Conservation (phyloP, 129 eudicot species). For the Flaveria sonorensis region DNA sequence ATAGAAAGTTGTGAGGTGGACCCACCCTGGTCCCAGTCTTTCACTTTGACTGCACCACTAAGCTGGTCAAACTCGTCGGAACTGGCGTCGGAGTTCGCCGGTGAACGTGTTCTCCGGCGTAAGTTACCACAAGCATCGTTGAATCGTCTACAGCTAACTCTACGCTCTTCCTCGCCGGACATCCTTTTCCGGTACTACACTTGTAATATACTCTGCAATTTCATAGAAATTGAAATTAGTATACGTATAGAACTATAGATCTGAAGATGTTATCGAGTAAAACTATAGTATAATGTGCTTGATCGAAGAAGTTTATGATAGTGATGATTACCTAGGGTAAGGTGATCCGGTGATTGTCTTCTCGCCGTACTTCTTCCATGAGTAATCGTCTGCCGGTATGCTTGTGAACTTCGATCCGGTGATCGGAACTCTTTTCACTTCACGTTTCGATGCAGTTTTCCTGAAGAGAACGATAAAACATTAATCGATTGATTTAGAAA, state of each 20-base stretch:
- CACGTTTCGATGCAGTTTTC: constrained; percentile 49
- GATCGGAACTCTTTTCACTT: constrained; percentile 53
- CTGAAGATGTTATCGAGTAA: neutral
- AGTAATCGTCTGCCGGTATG: constrained; percentile 77
- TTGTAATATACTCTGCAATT: constrained; percentile 75
- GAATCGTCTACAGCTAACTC: constrained; percentile 64
- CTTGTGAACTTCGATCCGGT: constrained; percentile 59
- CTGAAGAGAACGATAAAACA: constrained; percentile 33
- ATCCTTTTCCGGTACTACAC: constrained; percentile 70
- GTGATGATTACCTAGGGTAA: constrained; percentile 57
- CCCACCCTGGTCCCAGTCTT: constrained; percentile 5
- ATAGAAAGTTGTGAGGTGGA: constrained; percentile 14
- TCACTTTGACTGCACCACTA: constrained; percentile 42
- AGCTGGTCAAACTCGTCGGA: constrained; percentile 37
- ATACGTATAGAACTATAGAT: neutral
- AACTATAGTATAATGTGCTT: neutral
- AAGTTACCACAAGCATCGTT: constrained; percentile 68
- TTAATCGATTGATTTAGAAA: neutral
- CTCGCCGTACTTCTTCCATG: constrained; percentile 91
- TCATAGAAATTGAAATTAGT: neutral
- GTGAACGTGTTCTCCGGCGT: constrained; percentile 84
- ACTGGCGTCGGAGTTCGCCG: constrained; percentile 39
- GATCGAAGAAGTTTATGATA: neutral
- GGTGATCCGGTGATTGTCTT: constrained; percentile 70
- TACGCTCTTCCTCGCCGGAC: constrained; percentile 85